phyloP scores from a whole-genome alignment of 148 eudicot species.

The Talinum fruticosum region DNA sequence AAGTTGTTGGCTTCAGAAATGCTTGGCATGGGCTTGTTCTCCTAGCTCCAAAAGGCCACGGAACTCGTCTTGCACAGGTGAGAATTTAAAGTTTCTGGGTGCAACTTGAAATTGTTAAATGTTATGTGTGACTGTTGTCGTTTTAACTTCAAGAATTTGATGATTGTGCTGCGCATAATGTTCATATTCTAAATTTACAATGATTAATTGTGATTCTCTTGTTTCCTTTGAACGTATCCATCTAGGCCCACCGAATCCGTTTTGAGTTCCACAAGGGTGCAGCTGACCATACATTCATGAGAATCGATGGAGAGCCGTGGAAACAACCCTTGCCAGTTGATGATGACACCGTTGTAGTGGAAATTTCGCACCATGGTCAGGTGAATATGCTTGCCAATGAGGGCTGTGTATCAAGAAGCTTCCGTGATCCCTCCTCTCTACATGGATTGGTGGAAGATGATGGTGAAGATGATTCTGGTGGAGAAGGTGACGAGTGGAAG shows the following conservation, averaged over 20 bases:
- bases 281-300: constrained; percentile 71
- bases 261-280: constrained; percentile 86
- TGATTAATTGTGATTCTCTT: background rate
- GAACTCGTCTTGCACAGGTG: constrained; percentile 98
- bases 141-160: background rate
- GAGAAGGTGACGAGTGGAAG: constrained; percentile 57
- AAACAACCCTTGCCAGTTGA: constrained; percentile 79
- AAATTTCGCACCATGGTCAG: constrained; percentile 76
- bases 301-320: constrained; percentile 99
- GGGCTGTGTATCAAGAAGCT: constrained; percentile 55
- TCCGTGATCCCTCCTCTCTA: constrained; percentile 35
- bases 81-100: background rate
- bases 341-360: constrained; percentile 76
- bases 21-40: constrained; percentile 98
- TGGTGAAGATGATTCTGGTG: constrained; percentile 46
- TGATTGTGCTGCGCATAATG: background rate
- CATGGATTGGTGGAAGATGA: constrained; percentile 37
- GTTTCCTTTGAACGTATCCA: background rate
- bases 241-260: constrained; percentile 58
- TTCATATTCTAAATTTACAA: background rate
- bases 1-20: constrained; percentile 91
- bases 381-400: constrained; percentile 84
- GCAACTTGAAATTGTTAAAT: background rate
- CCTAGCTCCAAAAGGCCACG: constrained; percentile 85
- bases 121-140: background rate